Evolutionary conservation across 2,329 filamentous ascomycete species (phyloP), one percentile per base, ranked within the genome.

Genomic region (Exophiala sp.): DNA sequence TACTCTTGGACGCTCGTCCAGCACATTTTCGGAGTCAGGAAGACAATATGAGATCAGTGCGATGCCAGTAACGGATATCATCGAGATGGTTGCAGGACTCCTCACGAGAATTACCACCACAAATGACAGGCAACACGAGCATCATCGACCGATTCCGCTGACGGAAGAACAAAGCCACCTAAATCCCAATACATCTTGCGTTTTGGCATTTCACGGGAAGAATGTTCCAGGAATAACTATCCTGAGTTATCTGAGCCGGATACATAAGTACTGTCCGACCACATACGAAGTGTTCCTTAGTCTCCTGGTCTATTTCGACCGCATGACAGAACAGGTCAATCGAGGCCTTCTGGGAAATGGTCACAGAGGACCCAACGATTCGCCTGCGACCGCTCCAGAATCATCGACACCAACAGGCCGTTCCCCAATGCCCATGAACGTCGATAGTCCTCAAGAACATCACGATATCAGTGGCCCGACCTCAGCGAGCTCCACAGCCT

Each of bases 201-300:
- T 99, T 2, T 80, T 99, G 36, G 92, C 94, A 10, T 99, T 99
- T 65, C 94, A 99, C 67, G 94, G 94, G 62, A 97, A 96, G 74
- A 99, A 99, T 62, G 89, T 97, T 9, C 94, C 94, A 1, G 94
- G 88, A 67, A 99, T 99, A 65, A 96, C 91, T 16, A 97, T 99
- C 57, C 77, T 95, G 57, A 97, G 91, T 78, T 99, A 99, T 66
- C 76, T 99, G 49, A 92, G 87, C 65, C 86, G 94, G 56, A 97
- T 99, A 68, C 92, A 99, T 75, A 96, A 96, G 75, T 99, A 99
- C 73, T 99, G 94, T 66, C 94, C 94, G 0, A 97, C 94, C 5
- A 97, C 94, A 0, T 99, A 96, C 69, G 94, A 99, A 72, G 94
- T 99, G 0, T 99, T 99, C 68, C 75, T 99, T 56, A 96, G 91